These are phyloP conservation scores for Collybia nuda DNA, from an alignment of 768 basidiomycete species.

Conservation along the genomic window DNA sequence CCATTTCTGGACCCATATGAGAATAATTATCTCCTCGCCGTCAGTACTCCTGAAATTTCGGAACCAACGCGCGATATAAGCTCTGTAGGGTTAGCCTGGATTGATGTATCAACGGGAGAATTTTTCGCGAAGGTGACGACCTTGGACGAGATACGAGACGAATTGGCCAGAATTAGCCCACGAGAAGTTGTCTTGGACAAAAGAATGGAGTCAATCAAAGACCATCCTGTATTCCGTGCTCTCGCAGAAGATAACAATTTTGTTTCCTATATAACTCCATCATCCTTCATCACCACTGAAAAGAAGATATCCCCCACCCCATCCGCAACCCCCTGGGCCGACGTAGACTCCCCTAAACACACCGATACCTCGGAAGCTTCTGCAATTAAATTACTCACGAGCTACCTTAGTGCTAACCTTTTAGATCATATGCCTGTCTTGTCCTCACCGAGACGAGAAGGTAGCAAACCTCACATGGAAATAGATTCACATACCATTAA, in stretches of 20 bases:
- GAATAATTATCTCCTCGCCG: slow-evolving; percentile 86
- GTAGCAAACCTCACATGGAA: slow-evolving; percentile 64
- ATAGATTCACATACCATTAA: slow-evolving; percentile 89
- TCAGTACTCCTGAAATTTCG: slow-evolving; percentile 29
- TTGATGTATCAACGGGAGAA: slow-evolving; percentile 93
- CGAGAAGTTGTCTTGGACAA: slow-evolving; percentile 76
- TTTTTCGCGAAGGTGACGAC: slow-evolving; percentile 74
- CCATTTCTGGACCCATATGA: slow-evolving; percentile 82
- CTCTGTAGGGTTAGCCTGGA: slow-evolving; percentile 82
- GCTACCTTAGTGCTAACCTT: slow-evolving; percentile 65
- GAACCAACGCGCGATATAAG: slow-evolving; percentile 3
- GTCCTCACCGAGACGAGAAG: slow-evolving; percentile 57
- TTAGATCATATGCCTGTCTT: slow-evolving; percentile 78
- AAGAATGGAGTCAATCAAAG: slow-evolving; percentile 29
- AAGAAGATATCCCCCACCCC: not conserved
- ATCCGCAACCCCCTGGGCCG: not conserved
- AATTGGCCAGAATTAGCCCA: slow-evolving; percentile 78
- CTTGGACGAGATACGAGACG: slow-evolving; percentile 65
- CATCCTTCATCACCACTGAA: slow-evolving; percentile 2
- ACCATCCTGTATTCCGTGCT: slow-evolving; percentile 46
- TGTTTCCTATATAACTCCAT: slow-evolving; percentile 44
- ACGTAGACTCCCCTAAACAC: not conserved
- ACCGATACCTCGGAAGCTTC: slow-evolving; percentile 42
- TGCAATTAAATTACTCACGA: slow-evolving; percentile 63
- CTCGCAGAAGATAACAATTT: slow-evolving; percentile 56